Conservation (phyloP, 768 basidiomycete genomes). For the Mycena venus region DNA sequence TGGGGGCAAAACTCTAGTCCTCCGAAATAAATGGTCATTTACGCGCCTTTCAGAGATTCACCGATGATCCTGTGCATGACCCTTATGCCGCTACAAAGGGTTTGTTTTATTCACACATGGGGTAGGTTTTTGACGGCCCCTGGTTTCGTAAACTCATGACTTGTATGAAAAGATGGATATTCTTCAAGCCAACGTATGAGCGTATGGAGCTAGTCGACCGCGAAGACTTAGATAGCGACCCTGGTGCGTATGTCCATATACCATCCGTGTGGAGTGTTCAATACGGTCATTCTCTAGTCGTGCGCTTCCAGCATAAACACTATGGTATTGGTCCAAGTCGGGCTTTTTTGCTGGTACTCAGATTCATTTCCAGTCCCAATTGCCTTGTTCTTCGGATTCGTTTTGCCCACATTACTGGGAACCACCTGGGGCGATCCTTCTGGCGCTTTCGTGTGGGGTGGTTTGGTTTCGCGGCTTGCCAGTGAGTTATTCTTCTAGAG, state of each 20-base stretch:
- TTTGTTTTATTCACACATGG: constrained; percentile 83
- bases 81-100: constrained; percentile 85
- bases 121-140: constrained; percentile 38
- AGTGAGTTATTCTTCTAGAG: constrained; percentile 54
- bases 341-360: background rate
- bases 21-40: background rate
- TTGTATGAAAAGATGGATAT: constrained; percentile 70
- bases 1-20: constrained; percentile 44
- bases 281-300: constrained; percentile 56
- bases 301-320: constrained; percentile 77
- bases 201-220: constrained; percentile 74
- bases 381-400: constrained; percentile 71
- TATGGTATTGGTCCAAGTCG: constrained; percentile 58
- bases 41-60: constrained; percentile 65
- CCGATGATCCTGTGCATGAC: constrained; percentile 77
- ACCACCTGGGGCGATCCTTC: constrained; percentile 71
- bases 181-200: constrained; percentile 78
- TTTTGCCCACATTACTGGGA: constrained; percentile 70
- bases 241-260: constrained; percentile 58
- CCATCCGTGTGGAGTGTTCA: background rate
- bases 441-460: constrained; percentile 80
- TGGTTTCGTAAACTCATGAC: background rate
- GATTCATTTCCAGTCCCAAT: constrained; percentile 60
- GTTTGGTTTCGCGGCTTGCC: constrained; percentile 71
- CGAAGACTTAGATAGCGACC: constrained; percentile 77